Conservation (phyloP, 2,329 filamentous ascomycete genomes). For the Periconia sp. region DNA sequence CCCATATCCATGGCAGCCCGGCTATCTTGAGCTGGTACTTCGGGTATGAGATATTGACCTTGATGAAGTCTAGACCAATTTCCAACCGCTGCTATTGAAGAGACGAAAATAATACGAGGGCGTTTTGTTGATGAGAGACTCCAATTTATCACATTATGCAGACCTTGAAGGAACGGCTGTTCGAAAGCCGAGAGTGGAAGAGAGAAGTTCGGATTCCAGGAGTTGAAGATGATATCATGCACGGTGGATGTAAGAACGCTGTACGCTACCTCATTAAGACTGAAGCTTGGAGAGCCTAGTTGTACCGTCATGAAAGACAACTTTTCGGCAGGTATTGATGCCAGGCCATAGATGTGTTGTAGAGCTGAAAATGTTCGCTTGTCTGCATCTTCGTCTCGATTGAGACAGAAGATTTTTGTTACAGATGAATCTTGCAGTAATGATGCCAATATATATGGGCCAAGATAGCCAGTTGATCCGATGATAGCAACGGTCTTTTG, state of each 20-base stretch:
- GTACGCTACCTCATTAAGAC: slow-evolving; percentile 36
- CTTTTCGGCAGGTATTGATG: no score
- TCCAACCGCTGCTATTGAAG: slow-evolving; percentile 21
- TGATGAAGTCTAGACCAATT: slow-evolving; percentile 13
- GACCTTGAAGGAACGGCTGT: slow-evolving; percentile 28
- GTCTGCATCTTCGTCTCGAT: slow-evolving; percentile 13
- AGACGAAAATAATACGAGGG: slow-evolving; percentile 17
- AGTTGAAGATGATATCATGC: slow-evolving; percentile 56
- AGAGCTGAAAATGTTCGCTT: slow-evolving; percentile 6
- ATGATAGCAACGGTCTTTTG: slow-evolving; percentile 10
- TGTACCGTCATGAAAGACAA: slow-evolving; percentile 11
- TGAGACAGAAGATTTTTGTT: slow-evolving; percentile 20
- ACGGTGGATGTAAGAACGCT: slow-evolving; percentile 23
- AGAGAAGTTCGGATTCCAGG: slow-evolving; percentile 62
- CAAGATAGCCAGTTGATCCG: slow-evolving; percentile 22
- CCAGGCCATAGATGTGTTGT: background rate
- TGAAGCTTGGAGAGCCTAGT: slow-evolving; percentile 33
- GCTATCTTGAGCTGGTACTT: slow-evolving; percentile 27
- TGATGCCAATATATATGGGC: slow-evolving; percentile 13
- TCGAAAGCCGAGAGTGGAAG: slow-evolving; percentile 17
- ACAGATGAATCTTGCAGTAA: slow-evolving; percentile 11
- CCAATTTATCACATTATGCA: slow-evolving; percentile 13
- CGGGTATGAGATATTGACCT: slow-evolving; percentile 10
- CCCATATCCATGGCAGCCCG: slow-evolving; percentile 35
- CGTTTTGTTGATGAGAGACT: background rate